Base-by-base conservation (phyloP, 345 rosid species). In the Raphanus raphanistrum region DNA sequence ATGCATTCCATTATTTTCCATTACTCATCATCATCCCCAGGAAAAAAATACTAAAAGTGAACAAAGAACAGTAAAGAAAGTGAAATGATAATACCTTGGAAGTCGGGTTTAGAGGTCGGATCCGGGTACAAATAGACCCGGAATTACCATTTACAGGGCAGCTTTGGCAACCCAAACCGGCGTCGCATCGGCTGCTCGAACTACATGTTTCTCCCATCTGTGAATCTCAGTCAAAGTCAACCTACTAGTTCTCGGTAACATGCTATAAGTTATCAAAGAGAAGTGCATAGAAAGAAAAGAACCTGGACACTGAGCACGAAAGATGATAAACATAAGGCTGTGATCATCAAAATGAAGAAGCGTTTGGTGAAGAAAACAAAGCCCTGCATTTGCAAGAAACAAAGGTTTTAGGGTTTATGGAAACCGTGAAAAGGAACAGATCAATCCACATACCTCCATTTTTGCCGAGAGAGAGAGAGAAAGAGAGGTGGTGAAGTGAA, bases 141-240 rank as follows among this genome's bases (percentile, higher is more conserved):
- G 98, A 84, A 52, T 90, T 92, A 17, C 97, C 96, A 50, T 79
- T 88, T 0, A 66, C 83, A 2, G 90, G 76, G 72, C 99, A 95
- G 10, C 90, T 91, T 43, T 87, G 90, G 76, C 99, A 95, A 26
- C 83, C 80, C 67, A 95, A 78, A n/a, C 99, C 99, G 68, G 87
- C 69, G 78, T 90, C 92, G 75, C 99, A 95, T 11, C 12, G 64
- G 75, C 72, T 77, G 43, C 70, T 73, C 7, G 90, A 71, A 41
- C 94, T 86, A 72, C 99, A 95, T 1, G 97, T 91, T 80, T 91
- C 96, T 48, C 99, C 97, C 11, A 92, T 81, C 98, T 94, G 86
- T 68, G 16, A 12, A 72, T 58, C 41, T 2, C 6, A n/a, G 16
- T 13, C 3, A 43, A 21, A 45, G 4, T 9, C 17, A 57, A 4